Evolutionary conservation across 73 alveolate genomes (phyloP).

Genomic region (Uronychia setigera): DNA sequence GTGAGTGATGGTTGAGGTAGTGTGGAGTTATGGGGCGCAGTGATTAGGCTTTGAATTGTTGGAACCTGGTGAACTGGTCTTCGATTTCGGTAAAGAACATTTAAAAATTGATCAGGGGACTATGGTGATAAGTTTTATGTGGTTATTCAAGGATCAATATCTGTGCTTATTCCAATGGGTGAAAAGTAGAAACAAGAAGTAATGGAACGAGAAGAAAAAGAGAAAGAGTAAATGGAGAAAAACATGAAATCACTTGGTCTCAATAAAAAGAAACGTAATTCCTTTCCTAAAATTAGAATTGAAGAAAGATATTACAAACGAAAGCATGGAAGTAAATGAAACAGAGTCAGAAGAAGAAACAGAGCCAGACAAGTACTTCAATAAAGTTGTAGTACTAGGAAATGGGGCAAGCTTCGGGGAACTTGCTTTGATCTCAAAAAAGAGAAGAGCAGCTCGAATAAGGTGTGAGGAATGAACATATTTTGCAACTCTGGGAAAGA

Average conservation of each 20-base stretch:
- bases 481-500: slow-evolving; percentile 55
- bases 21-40: too few relatives aligned
- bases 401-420: slow-evolving; percentile 66
- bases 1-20: too few relatives aligned
- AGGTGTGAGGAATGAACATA: slow-evolving; percentile 36
- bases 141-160: too few relatives aligned
- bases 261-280: too few relatives aligned
- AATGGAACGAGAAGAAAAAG: neutral
- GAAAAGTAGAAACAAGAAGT: neutral
- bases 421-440: slow-evolving; percentile 42
- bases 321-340: neutral
- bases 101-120: too few relatives aligned
- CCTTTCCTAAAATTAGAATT: too few relatives aligned
- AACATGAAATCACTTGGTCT: neutral
- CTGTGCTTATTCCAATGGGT: neutral
- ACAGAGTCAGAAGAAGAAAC: neutral
- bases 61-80: too few relatives aligned
- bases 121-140: too few relatives aligned
- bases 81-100: too few relatives aligned
- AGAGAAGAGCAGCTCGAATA: slow-evolving; percentile 54
- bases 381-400: slow-evolving; percentile 44
- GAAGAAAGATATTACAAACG: neutral
- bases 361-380: slow-evolving; percentile 7
- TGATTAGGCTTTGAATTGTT: too few relatives aligned
- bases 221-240: neutral